Conservation (phyloP, 106 monocot species). For the Dioscorea zingiberensis region DNA sequence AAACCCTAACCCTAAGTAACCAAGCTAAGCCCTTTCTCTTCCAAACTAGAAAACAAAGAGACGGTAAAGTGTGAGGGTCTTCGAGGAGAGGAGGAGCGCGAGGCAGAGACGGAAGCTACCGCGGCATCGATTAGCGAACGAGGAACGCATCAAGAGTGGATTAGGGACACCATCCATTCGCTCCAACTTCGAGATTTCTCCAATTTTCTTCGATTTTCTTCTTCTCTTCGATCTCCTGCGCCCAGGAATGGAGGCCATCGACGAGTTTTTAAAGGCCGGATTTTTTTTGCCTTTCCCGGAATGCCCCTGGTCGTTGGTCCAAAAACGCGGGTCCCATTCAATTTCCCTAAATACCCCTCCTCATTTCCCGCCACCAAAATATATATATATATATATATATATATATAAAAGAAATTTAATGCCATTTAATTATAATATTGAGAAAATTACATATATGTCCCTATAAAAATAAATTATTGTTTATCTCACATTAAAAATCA, state of each 20-base stretch:
- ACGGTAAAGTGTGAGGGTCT: constrained; percentile 12
- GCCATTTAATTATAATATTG: no score
- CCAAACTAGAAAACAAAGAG: neutral
- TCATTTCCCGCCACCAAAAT: no score
- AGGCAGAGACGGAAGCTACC: neutral
- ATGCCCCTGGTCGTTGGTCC: neutral
- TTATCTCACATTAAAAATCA: no score
- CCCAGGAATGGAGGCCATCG: neutral
- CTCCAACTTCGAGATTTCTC: neutral
- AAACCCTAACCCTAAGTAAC: neutral
- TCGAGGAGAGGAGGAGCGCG: constrained; percentile 24
- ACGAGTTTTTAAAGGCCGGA: neutral
- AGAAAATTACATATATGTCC: no score
- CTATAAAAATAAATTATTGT: no score
- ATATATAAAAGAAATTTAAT: no score
- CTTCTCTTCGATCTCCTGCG: neutral
- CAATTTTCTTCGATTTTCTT: neutral
- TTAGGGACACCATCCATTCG: neutral
- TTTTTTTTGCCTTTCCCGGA: neutral
- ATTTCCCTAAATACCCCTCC: no score
- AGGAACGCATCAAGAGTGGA: neutral
- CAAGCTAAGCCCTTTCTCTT: no score
- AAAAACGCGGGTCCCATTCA: neutral
- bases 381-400: no score
- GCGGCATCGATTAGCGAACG: neutral